phyloP scores from a whole-genome alignment of 148 eudicot species.

The Tetragonia tetragonoides region DNA sequence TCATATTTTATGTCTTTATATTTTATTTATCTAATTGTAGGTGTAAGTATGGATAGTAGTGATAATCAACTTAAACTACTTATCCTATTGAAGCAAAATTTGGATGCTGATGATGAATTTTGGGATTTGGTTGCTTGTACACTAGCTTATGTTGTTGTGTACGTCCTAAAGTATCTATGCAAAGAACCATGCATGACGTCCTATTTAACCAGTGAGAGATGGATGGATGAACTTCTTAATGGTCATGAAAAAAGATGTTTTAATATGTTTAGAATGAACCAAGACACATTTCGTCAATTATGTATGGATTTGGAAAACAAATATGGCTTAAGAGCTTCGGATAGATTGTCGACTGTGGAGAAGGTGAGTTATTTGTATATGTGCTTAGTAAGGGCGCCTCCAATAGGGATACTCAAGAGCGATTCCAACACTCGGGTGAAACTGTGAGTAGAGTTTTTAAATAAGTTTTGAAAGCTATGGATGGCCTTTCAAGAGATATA shows the following conservation, averaged over 20 bases:
- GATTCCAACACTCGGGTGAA: constrained; percentile 4
- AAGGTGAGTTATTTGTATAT: constrained; percentile 19
- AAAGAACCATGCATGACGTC: constrained; percentile 6
- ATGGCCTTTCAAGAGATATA: not conserved
- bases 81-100: not conserved
- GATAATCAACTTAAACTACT: constrained; percentile 1
- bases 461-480: not conserved
- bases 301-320: not conserved
- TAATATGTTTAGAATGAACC: constrained; percentile 6
- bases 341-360: not conserved
- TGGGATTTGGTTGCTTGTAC: constrained; percentile 5
- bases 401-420: too few species aligned
- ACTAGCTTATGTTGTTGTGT: not conserved
- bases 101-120: constrained; percentile 5
- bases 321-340: not conserved
- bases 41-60: constrained; percentile 10
- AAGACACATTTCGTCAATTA: not conserved
- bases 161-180: not conserved
- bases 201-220: not conserved
- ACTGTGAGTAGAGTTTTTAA: not conserved
- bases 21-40: too few species aligned
- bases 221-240: constrained; percentile 7
- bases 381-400: too few species aligned
- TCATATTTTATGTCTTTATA: not conserved
- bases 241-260: constrained; percentile 1